A percentile compares a stretch with the other conserved stretches of the same genome.
phyloP scores from a whole-genome alignment of 78 protist genomes.

The Monosiga brevicollis region DNA sequence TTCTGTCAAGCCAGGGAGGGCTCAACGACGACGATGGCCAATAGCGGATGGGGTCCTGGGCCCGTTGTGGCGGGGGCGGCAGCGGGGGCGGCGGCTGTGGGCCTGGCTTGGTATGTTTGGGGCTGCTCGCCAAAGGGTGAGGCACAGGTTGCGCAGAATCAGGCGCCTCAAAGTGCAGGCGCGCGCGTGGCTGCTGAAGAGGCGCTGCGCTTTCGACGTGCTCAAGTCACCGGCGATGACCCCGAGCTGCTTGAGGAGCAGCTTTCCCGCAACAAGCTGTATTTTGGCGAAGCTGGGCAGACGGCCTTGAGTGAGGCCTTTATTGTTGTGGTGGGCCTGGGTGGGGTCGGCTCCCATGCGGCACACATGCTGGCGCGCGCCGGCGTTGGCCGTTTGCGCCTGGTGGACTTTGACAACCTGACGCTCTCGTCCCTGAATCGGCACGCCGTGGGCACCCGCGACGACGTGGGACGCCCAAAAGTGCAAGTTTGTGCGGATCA shows the following conservation, averaged over 20 bases:
- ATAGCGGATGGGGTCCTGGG: background rate
- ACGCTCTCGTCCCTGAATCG: conserved; percentile 58
- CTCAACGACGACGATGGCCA: background rate
- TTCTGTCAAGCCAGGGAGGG: background rate
- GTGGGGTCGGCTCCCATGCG: conserved; percentile 52
- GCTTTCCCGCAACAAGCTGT: background rate
- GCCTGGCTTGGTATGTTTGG: background rate
- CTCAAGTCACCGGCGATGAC: background rate
- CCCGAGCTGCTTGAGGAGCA: background rate
- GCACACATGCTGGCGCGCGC: conserved; percentile 40
- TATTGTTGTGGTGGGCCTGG: conserved; percentile 44
- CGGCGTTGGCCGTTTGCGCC: conserved; percentile 44
- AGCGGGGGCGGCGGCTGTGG: background rate
- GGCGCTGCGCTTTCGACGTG: background rate
- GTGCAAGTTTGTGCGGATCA: conserved; percentile 10
- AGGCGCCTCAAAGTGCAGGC: background rate
- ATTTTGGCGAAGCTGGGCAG: conserved; percentile 28
- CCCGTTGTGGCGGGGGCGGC: background rate
- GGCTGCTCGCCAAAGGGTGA: background rate
- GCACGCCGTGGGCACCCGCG: conserved; percentile 41
- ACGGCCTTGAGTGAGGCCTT: conserved; percentile 20
- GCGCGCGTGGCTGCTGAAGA: background rate
- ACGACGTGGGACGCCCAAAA: conserved; percentile 56
- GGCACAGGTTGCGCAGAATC: background rate
- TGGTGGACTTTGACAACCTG: conserved; percentile 56